phyloP scores from a whole-genome alignment of 495 filamentous ascomycete species.

The Penicillium desertorum region DNA sequence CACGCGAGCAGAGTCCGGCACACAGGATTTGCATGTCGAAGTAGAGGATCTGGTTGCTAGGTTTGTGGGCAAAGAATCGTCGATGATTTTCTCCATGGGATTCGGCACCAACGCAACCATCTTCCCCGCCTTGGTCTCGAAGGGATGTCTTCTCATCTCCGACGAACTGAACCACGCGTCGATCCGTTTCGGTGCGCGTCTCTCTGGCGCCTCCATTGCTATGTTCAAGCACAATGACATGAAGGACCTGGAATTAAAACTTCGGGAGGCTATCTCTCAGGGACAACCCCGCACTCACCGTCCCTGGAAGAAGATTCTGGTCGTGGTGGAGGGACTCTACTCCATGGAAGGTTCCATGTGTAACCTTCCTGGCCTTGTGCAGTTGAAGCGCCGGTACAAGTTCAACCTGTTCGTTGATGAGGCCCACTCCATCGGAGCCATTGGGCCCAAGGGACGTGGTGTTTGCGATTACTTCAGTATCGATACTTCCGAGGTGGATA shows the following conservation, averaged over 20 bases:
- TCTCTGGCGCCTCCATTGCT: constrained; percentile 89
- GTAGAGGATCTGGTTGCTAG: constrained; percentile 85
- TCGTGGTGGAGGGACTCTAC: constrained; percentile 95
- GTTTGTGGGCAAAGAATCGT: constrained; percentile 89
- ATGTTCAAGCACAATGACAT: constrained; percentile 99
- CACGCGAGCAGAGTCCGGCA: constrained; percentile 79
- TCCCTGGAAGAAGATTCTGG: constrained; percentile 97
- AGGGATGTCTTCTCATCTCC: constrained; percentile 89
- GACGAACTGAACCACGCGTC: constrained; percentile 98
- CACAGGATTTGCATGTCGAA: constrained; percentile 80
- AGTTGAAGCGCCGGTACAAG: constrained; percentile 91
- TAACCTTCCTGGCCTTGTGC: constrained; percentile 83
- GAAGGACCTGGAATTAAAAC: constrained; percentile 74
- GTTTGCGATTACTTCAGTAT: constrained; percentile 97
- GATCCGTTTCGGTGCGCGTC: constrained; percentile 89
- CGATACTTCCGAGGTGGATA: constrained; percentile 83
- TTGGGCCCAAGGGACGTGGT: constrained; percentile 83
- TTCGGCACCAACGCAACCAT: constrained; percentile 90
- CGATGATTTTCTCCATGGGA: constrained; percentile 99
- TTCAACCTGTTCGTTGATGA: constrained; percentile 95
- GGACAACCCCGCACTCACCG: constrained; percentile 95
- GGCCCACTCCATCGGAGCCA: constrained; percentile 92
- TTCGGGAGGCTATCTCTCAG: constrained; percentile 90
- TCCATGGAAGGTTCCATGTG: constrained; percentile 99
- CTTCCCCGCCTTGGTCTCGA: constrained; percentile 87